A percentile compares a stretch with the other conserved stretches of the same genome.
phyloP scores from a whole-genome alignment of 116 monocot species.

The Zostera marina region DNA sequence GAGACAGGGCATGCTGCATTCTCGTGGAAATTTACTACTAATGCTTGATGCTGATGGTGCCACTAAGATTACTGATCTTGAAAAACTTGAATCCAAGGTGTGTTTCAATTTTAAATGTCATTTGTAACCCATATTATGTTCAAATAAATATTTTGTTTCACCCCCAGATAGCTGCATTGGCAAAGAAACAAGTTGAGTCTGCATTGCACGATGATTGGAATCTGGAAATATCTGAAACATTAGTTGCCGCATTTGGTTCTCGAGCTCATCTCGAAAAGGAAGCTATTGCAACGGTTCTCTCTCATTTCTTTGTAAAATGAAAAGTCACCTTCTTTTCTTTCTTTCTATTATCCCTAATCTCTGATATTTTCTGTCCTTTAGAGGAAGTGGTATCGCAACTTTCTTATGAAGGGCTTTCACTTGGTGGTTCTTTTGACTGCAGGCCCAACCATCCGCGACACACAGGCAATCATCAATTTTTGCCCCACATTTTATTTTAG shows the following conservation, averaged over 20 bases:
- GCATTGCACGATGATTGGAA: neutral
- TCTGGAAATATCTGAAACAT: conserved; percentile 29
- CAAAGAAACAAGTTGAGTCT: conserved; percentile 24
- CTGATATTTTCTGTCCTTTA: conserved; percentile 17
- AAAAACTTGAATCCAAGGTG: conserved; percentile 89
- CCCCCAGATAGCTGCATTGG: conserved; percentile 37
- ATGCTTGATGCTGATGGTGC: conserved; percentile 99
- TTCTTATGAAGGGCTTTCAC: conserved; percentile 99
- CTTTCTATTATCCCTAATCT: conserved; percentile 1
- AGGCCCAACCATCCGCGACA: conserved; percentile 78
- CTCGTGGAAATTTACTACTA: conserved; percentile 70
- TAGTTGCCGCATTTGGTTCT: conserved; percentile 80
- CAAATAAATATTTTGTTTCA: neutral
- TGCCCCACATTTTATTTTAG: neutral
- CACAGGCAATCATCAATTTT: conserved; percentile 38
- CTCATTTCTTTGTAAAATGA: neutral
- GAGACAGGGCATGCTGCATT: conserved; percentile 90
- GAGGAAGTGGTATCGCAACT: conserved; percentile 88
- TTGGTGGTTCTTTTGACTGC: conserved; percentile 73
- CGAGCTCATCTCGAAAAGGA: conserved; percentile 96
- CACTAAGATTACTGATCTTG: conserved; percentile 76
- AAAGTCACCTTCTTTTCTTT: neutral
- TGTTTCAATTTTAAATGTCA: conserved; percentile 1
- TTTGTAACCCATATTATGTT: neutral
- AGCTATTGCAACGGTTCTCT: conserved; percentile 70